Evolutionary conservation across 805 yeast species (phyloP), one percentile per base, ranked within the genome.

Genomic region (Torulaspora microellipsoides): DNA sequence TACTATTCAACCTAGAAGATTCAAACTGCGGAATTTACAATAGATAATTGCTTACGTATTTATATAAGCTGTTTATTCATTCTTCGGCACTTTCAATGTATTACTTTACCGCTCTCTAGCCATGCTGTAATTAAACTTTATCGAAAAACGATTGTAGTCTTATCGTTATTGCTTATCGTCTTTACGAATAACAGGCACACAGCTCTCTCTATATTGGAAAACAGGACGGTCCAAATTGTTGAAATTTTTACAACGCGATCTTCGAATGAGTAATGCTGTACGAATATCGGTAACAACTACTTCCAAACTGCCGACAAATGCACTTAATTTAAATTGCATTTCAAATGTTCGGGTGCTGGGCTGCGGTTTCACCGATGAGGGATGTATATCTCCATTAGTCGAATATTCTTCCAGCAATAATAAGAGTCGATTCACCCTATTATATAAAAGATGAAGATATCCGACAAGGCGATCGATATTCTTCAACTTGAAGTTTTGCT

Each of bases 121-220:
- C 20, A 15, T 2, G 20, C 36, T 4, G 20, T 17, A 15, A 5
- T 33, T 33, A 17, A 14, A 15, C 25, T 27, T 33, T 33, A 33
- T 33, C 36, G 36, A 15, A 15, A 33, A 33, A n/a, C 27, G 25
- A 33, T 15, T 6, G 8, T 17, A 31, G 6, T 17, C 36, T 33
- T 33, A 33, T 33, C 36, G 20, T 33, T 13, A 33, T 33, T n/a
- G 25, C 36, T 33, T 33, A 33, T 33, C 25, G 25, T 33, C 10
- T 8, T 15, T 10, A 8, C 27, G 12, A 33, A 33, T n/a, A 33
- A 4, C 15, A 31, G 34, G 34, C 15, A 31, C 34, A n/a, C n/a
- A n/a, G n/a, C n/a, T n/a, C n/a, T n/a, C n/a, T n/a, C n/a, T n/a
- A n/a, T n/a, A 15, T 13, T 2, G 27, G 27, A 33, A 14, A 17